These are phyloP conservation scores for Cytospora mali DNA, from an alignment of 2,329 filamentous ascomycete genomes.

Conservation along the genomic window DNA sequence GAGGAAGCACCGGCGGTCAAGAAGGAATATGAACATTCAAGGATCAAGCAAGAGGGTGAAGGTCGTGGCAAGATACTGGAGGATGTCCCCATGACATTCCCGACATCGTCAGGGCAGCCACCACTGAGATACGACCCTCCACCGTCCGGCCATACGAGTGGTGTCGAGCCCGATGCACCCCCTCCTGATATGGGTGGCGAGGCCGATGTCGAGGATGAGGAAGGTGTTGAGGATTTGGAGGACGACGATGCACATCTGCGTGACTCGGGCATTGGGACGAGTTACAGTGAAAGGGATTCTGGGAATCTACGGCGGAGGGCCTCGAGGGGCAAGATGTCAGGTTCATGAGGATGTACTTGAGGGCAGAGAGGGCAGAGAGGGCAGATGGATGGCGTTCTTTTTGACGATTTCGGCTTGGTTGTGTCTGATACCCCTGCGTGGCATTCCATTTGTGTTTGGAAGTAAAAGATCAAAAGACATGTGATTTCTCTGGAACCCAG, in stretches of 20 bases:
- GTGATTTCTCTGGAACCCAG: background rate
- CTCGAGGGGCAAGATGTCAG: conserved; percentile 9
- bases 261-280: conserved; percentile 59
- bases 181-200: conserved; percentile 41
- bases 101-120: conserved; percentile 24
- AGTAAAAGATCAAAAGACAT: background rate
- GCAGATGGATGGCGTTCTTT: background rate
- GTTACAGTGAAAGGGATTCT: conserved; percentile 42
- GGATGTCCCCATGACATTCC: conserved; percentile 29
- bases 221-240: conserved; percentile 35
- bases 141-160: conserved; percentile 26
- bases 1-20: conserved; percentile 29
- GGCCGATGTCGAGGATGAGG: conserved; percentile 51
- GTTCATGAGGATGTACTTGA: background rate
- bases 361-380: background rate
- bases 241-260: conserved; percentile 36
- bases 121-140: conserved; percentile 34
- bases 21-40: conserved; percentile 32
- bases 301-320: conserved; percentile 19
- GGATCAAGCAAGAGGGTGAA: conserved; percentile 21
- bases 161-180: background rate
- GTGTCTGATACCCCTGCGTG: background rate
- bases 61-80: conserved; percentile 11
- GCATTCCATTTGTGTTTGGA: background rate
- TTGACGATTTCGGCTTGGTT: background rate